A percentile compares a stretch with the other conserved stretches of the same genome.
These are phyloP conservation scores for Acorus calamus DNA, from an alignment of 106 monocot genomes.

Conservation along the genomic window DNA sequence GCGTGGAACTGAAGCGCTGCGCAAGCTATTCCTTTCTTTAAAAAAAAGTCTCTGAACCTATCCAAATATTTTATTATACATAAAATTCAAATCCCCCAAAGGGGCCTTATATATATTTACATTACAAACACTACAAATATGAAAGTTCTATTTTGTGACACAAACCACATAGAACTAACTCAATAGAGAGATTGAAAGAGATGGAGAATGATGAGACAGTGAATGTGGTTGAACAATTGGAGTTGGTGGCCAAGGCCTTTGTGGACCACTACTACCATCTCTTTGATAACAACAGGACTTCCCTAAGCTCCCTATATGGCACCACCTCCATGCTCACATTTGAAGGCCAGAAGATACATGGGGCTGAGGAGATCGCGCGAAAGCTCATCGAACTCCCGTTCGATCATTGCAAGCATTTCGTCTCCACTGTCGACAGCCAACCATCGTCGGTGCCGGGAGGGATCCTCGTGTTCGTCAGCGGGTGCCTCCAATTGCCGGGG, in stretches of 20 bases:
- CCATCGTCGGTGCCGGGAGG: conserved; percentile 25
- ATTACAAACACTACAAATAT: too few relatives aligned
- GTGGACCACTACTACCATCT: conserved; percentile 61
- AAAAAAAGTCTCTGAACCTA: too few relatives aligned
- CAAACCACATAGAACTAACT: too few relatives aligned
- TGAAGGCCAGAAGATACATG: conserved; percentile 41
- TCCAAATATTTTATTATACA: too few relatives aligned
- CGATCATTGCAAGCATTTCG: conserved; percentile 33
- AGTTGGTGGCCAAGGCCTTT: conserved; percentile 54
- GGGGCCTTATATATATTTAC: too few relatives aligned
- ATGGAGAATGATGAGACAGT: conserved; percentile 1
- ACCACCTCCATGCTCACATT: conserved; percentile 51
- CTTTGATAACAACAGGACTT: conserved; percentile 32
- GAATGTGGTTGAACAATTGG: conserved; percentile 13
- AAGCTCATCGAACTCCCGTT: conserved; percentile 42
- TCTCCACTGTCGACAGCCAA: conserved; percentile 52
- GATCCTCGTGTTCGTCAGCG: conserved; percentile 60
- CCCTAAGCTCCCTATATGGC: conserved; percentile 29
- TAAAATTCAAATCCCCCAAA: too few relatives aligned
- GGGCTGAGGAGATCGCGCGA: conserved; percentile 39
- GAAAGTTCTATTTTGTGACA: too few relatives aligned
- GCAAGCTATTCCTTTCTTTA: too few relatives aligned
- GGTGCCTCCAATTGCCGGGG: conserved; percentile 35
- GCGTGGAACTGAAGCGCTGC: too few relatives aligned
- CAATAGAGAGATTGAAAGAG: background rate